Percentiles rank a stretch among this genome's conserved stretches.
Conservation (phyloP, 2,329 filamentous ascomycete genomes). For the Venturia nashicola region DNA sequence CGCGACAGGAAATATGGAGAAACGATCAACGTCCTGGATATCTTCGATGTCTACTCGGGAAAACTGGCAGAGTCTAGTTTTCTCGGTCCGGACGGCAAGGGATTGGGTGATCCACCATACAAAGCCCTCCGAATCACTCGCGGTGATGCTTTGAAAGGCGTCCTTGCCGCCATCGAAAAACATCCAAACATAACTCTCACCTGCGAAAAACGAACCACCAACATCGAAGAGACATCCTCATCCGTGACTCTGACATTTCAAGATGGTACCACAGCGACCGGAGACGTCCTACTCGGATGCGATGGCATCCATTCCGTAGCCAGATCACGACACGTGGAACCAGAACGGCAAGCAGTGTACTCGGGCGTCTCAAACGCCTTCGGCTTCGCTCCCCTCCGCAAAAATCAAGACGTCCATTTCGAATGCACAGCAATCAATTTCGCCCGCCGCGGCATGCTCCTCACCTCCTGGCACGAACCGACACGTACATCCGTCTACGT, state of each 20-base stretch:
- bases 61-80: conserved; percentile 16
- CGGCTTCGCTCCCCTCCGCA: conserved; percentile 19
- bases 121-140: conserved; percentile 25
- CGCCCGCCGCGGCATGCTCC: conserved; percentile 25
- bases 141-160: conserved; percentile 27
- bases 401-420: conserved; percentile 22
- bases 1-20: conserved; percentile 26
- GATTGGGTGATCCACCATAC: conserved; percentile 4
- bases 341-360: conserved; percentile 23
- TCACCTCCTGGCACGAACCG: conserved; percentile 28
- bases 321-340: conserved; percentile 25
- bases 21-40: conserved; percentile 25
- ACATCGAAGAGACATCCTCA: conserved; percentile 21
- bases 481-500: conserved; percentile 26
- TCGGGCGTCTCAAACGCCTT: conserved; percentile 30
- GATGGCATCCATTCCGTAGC: conserved; percentile 30
- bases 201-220: conserved; percentile 29
- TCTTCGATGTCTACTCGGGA: conserved; percentile 4
- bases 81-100: not conserved
- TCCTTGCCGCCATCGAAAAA: conserved; percentile 27
- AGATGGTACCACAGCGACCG: conserved; percentile 22
- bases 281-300: conserved; percentile 27
- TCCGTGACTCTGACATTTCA: conserved; percentile 18
- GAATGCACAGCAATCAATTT: conserved; percentile 27
- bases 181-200: conserved; percentile 22